Conservation (phyloP, 768 basidiomycete genomes). For the Myochromella boudieri region DNA sequence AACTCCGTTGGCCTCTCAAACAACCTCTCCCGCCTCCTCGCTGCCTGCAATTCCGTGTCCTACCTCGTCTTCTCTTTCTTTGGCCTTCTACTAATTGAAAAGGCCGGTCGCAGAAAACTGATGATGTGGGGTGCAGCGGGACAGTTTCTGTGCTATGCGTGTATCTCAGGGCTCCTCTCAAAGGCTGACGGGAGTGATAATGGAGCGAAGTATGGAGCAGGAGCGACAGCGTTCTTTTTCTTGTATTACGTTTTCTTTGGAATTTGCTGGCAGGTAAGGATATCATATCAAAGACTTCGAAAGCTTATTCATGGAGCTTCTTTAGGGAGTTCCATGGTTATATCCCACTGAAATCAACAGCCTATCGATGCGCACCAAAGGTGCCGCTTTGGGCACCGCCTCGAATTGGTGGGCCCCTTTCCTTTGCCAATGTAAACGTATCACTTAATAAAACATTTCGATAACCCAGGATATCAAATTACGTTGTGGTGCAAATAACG, state of each 20-base stretch:
- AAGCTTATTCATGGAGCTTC: background rate
- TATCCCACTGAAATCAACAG: slow-evolving; percentile 54
- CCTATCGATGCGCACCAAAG: slow-evolving; percentile 49
- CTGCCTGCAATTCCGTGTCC: slow-evolving; percentile 51
- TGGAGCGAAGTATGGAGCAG: slow-evolving; percentile 38
- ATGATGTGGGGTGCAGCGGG: slow-evolving; percentile 57
- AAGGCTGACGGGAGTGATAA: slow-evolving; percentile 28
- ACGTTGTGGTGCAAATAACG: slow-evolving; percentile 49
- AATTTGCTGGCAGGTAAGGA: slow-evolving; percentile 49
- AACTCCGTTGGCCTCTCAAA: slow-evolving; percentile 53
- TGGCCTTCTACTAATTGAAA: slow-evolving; percentile 46
- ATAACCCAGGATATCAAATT: slow-evolving; percentile 46
- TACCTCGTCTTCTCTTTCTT: slow-evolving; percentile 49
- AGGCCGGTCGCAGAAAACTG: slow-evolving; percentile 45
- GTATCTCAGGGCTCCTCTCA: slow-evolving; percentile 42
- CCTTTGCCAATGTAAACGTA: background rate
- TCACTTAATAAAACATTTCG: background rate
- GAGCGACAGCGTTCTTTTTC: slow-evolving; percentile 50
- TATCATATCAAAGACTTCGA: background rate
- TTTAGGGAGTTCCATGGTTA: slow-evolving; percentile 47
- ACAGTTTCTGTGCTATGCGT: slow-evolving; percentile 46
- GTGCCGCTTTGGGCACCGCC: slow-evolving; percentile 47
- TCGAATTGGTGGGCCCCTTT: slow-evolving; percentile 39
- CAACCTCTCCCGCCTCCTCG: slow-evolving; percentile 45
- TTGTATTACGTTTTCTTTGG: slow-evolving; percentile 52